phyloP scores from a whole-genome alignment of 139 green algal genomes.

The Ostreobium quekettii region DNA sequence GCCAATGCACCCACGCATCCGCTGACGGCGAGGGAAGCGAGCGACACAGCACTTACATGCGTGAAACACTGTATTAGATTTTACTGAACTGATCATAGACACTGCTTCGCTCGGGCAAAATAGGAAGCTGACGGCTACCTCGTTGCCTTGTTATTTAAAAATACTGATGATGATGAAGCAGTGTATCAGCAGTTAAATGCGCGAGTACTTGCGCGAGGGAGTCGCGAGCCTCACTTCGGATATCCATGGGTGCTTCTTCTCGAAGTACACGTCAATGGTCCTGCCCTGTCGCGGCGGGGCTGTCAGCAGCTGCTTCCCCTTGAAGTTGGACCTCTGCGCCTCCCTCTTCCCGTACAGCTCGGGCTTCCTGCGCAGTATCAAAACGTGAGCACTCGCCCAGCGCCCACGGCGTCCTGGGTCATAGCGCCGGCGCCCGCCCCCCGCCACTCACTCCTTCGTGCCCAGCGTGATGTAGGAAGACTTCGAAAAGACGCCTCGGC shows the following conservation, averaged over 20 bases:
- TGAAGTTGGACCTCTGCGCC: constrained; percentile 33
- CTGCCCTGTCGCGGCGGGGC: constrained; percentile 39
- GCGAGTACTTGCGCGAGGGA: too few relatives aligned
- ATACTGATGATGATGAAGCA: too few relatives aligned
- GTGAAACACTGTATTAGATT: too few relatives aligned
- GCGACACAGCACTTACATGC: too few relatives aligned
- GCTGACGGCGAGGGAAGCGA: too few relatives aligned
- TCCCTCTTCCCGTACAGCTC: constrained; percentile 43
- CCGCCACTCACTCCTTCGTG: constrained; percentile 33
- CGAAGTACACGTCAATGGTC: constrained; percentile 60
- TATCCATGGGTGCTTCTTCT: constrained; percentile 64
- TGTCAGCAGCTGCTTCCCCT: constrained; percentile 56
- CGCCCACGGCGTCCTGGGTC: not conserved
- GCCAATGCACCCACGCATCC: too few relatives aligned
- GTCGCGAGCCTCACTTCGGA: constrained; percentile 41
- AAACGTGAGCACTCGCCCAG: not conserved
- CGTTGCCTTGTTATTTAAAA: too few relatives aligned
- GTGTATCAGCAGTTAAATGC: too few relatives aligned
- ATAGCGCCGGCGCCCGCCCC: not conserved
- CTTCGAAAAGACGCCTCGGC: constrained; percentile 60
- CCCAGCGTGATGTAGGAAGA: constrained; percentile 59
- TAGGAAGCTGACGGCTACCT: too few relatives aligned
- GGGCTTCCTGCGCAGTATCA: constrained; percentile 37
- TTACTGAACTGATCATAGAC: too few relatives aligned
- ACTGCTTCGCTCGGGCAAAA: too few relatives aligned